Conservation (phyloP, 2,329 filamentous ascomycete species). For the Fusarium anthophilum region DNA sequence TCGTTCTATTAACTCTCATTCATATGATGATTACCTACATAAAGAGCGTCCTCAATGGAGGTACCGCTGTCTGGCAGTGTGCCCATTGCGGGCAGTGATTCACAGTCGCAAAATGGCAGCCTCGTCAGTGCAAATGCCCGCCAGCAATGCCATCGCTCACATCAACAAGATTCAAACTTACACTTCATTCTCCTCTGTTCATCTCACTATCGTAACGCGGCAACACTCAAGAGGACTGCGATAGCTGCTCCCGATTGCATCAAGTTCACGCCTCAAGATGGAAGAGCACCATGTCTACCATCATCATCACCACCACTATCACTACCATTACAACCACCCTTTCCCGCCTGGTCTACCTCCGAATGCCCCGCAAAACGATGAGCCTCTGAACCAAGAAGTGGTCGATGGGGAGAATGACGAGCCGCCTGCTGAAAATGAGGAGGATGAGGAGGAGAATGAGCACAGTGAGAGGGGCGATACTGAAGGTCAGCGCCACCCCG, state of each 20-base stretch:
- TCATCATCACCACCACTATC: neutral
- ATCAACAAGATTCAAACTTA: no score
- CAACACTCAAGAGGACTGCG: no score
- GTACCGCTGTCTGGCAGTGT: neutral
- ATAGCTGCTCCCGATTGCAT: neutral
- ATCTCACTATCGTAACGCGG: fast-evolving
- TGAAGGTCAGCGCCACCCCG: neutral
- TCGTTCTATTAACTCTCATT: fast-evolving
- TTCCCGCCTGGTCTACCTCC: neutral
- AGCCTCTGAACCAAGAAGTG: neutral
- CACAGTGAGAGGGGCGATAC: fast-evolving
- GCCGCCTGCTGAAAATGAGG: fast-evolving
- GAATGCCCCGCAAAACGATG: fast-evolving
- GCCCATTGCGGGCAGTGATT: neutral
- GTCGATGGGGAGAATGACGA: fast-evolving
- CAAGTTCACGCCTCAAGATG: neutral
- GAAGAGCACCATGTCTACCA: neutral
- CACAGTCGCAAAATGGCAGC: neutral
- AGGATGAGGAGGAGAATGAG: neutral
- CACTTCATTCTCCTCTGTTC: neutral
- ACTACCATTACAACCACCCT: neutral
- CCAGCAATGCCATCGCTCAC: no score
- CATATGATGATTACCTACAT: fast-evolving
- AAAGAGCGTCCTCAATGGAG: fast-evolving
- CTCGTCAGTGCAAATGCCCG: no score